phyloP scores from a whole-genome alignment of 257 asterid genomes.

The Gentiana dahurica region DNA sequence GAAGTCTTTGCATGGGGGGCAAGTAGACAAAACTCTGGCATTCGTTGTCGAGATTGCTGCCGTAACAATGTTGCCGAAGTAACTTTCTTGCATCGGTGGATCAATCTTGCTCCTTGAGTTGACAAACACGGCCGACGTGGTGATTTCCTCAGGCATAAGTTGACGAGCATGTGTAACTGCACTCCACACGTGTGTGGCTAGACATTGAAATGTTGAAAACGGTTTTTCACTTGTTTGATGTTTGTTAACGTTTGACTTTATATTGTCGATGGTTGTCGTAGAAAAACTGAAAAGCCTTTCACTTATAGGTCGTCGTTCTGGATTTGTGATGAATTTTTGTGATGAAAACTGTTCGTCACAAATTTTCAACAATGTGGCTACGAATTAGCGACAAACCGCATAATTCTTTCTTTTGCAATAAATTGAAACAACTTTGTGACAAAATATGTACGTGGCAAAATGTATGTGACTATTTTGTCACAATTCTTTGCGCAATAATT shows the following conservation, averaged over 20 bases:
- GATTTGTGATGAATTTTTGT: no score
- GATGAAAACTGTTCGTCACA: no score
- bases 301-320: slow-evolving; percentile 27
- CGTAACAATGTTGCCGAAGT: slow-evolving; percentile 91
- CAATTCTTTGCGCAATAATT: no score
- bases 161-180: slow-evolving; percentile 84
- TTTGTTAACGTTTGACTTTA: slow-evolving; percentile 50
- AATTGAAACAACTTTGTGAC: no score
- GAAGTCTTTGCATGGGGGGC: slow-evolving; percentile 43
- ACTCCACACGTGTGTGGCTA: slow-evolving; percentile 92
- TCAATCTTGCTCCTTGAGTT: slow-evolving; percentile 74
- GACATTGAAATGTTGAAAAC: slow-evolving; percentile 78
- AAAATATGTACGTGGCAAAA: no score
- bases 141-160: slow-evolving; percentile 67
- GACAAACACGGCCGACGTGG: slow-evolving; percentile 84
- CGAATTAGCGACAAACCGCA: no score
- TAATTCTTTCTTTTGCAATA: no score
- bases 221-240: slow-evolving; percentile 23
- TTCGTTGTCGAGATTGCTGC: slow-evolving; percentile 70
- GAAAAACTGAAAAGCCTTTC: slow-evolving; percentile 74
- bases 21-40: slow-evolving; percentile 44
- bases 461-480: no score
- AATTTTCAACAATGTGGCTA: no score
- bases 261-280: slow-evolving; percentile 54
- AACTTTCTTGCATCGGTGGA: slow-evolving; percentile 91